Evolutionary conservation across 306 rosid species (phyloP).

Genomic region (Prunus kanzakura): DNA sequence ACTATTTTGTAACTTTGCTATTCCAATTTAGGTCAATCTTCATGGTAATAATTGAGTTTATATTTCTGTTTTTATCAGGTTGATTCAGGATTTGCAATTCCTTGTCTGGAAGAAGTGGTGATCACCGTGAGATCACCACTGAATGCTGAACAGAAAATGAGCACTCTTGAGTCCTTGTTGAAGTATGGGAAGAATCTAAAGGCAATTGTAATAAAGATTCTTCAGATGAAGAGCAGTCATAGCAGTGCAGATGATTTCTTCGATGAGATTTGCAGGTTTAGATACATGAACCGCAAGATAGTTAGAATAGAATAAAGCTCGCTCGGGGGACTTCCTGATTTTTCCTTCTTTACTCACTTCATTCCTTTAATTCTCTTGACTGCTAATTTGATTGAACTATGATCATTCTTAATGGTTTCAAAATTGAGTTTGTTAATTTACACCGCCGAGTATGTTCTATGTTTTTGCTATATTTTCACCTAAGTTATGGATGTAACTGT

Average conservation of each 20-base stretch:
- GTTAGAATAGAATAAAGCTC: conserved; percentile 68
- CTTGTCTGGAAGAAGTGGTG: conserved; percentile 76
- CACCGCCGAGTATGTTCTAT: not conserved
- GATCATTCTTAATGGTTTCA: conserved; percentile 13
- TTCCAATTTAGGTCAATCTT: conserved; percentile 2
- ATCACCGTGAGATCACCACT: conserved; percentile 83
- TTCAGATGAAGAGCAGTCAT: conserved; percentile 87
- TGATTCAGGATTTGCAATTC: conserved; percentile 69
- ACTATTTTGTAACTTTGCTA: not conserved
- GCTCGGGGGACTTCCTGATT: not conserved
- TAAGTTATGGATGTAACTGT: not conserved
- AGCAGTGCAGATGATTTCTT: conserved; percentile 92
- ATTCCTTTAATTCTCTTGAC: conserved; percentile 28
- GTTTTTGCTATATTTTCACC: not conserved
- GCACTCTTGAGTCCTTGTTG: conserved; percentile 75
- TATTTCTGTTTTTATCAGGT: conserved; percentile 45
- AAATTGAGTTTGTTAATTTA: conserved; percentile 5
- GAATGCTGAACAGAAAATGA: conserved; percentile 94
- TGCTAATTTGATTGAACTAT: conserved; percentile 24
- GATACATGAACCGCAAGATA: conserved; percentile 47
- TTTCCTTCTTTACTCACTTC: conserved; percentile 11
- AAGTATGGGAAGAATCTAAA: conserved; percentile 68
- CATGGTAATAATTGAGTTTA: not conserved
- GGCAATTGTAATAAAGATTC: conserved; percentile 76
- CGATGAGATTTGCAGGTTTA: conserved; percentile 82